These are phyloP conservation scores for Amoebophrya sp. DNA, from an alignment of 169 alveolate genomes.

Conservation along the genomic window DNA sequence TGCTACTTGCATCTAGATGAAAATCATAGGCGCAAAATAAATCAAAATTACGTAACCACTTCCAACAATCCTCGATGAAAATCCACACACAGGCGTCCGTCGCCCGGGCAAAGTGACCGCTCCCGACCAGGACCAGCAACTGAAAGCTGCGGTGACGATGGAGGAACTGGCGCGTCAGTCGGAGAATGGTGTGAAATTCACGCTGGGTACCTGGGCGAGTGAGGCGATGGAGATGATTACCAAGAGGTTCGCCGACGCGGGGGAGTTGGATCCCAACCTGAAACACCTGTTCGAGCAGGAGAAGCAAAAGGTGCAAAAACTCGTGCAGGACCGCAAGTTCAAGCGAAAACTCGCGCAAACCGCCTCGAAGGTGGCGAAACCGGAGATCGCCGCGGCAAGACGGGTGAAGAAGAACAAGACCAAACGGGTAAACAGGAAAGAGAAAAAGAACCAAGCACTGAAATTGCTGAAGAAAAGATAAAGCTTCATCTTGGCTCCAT, in stretches of 20 bases:
- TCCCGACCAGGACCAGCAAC: not conserved
- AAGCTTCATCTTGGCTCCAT: too few relatives aligned
- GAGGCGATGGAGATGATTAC: not conserved
- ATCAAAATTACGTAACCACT: too few relatives aligned
- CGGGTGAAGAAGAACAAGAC: not conserved
- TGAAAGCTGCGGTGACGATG: not conserved
- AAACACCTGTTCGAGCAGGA: not conserved
- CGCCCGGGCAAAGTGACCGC: not conserved
- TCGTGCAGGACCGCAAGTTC: not conserved
- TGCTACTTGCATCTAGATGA: too few relatives aligned
- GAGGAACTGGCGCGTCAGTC: not conserved
- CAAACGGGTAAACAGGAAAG: not conserved
- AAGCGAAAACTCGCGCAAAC: not conserved
- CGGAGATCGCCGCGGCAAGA: not conserved
- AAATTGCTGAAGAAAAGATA: not conserved
- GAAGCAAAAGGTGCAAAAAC: not conserved
- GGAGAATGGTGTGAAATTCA: not conserved
- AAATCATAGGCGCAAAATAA: too few relatives aligned
- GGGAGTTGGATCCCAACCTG: not conserved
- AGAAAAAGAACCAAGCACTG: not conserved
- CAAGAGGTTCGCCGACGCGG: not conserved
- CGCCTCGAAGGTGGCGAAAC: not conserved
- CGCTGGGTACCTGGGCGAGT: not conserved
- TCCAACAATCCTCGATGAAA: too few relatives aligned
- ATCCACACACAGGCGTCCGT: not conserved